Base-by-base conservation (phyloP, 2,329 filamentous ascomycete genomes). In the Chaetomium globosum region DNA sequence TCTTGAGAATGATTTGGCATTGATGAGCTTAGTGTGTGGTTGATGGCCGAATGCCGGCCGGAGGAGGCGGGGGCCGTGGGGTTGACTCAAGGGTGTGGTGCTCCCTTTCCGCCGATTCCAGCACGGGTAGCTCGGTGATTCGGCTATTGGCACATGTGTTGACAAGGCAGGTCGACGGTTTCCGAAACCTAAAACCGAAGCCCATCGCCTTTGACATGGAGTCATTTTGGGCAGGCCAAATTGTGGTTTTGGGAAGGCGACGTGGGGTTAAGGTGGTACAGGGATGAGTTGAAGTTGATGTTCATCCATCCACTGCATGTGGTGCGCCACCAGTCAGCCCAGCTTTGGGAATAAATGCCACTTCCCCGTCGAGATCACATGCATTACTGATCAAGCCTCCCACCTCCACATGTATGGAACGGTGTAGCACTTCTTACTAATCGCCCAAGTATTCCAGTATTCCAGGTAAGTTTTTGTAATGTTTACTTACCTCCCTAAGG, bases 131-230 rank as follows among this genome's bases (percentile, higher is more conserved):
- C 39, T 33, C 39, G 48, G 55, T 23, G 31, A 33, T 28, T 48
- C 61, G 55, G 55, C 33, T 57, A 49, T 63, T 21, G 23, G 54
- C 61, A 33, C 46, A 53, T 31, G 16, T 36, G 48, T 46, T 46
- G 33, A 53, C 33, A 54, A 46, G 10, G 49, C 33, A 31, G 21
- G 33, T 28, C n/a, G 61, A 59, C 19, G 5, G 9, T 8, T 53
- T 10, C 43, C 54, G 33, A 16, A 46, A n/a, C 5, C 7, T 21
- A 46, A 26, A 63, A 43, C 53, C 53, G 60, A 57, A 30, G 30
- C 19, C 23, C 33, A 61, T 39, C 12, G 5, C 13, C 54, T 59
- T 28, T 39, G 55, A 43, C 39, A 19, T 7, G 16, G 39, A 16
- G 26, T 12, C 26, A 33, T n/a, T 2, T 59, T 59, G 16, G 16